A percentile compares a stretch with the other conserved stretches of the same genome.
Evolutionary conservation across 495 filamentous ascomycete genomes (phyloP).

Genomic region (Stereocaulon alpinum): DNA sequence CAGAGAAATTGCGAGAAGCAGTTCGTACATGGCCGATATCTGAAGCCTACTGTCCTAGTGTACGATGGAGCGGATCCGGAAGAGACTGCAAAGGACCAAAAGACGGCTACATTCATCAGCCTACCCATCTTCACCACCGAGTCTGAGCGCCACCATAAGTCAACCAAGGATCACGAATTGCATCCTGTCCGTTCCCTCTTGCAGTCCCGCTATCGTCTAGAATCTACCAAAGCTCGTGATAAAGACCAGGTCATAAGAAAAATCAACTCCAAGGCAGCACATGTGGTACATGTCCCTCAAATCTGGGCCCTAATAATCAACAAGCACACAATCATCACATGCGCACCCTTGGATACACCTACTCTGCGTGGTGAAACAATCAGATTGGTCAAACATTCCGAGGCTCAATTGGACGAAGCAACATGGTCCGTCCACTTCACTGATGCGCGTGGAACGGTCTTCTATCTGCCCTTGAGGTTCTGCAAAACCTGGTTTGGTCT

Average conservation of each 20-base stretch:
- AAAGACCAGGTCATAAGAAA: conserved; percentile 8
- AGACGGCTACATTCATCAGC: conserved; percentile 8
- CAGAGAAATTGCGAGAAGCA: conserved; percentile 4
- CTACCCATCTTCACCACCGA: conserved; percentile 5
- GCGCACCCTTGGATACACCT: neutral
- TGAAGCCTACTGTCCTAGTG: conserved; percentile 3
- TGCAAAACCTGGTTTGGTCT: conserved; percentile 13
- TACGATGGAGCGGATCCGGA: conserved; percentile 9
- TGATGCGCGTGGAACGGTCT: conserved; percentile 1
- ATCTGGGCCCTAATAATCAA: conserved; percentile 10
- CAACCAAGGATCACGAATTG: neutral
- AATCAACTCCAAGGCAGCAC: neutral
- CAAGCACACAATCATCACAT: conserved; percentile 8
- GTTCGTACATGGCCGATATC: conserved; percentile 9
- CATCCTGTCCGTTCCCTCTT: conserved; percentile 11
- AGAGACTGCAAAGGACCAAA: neutral
- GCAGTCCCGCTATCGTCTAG: conserved; percentile 7
- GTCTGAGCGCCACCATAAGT: neutral
- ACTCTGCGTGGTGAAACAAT: conserved; percentile 2
- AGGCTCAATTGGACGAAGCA: conserved; percentile 7
- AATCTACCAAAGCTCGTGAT: conserved; percentile 9
- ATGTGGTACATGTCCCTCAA: conserved; percentile 9
- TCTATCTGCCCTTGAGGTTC: conserved; percentile 5
- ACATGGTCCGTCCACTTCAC: conserved; percentile 10
- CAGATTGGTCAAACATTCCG: neutral